Conservation (phyloP, 225 moss, liverwort and hornwort genomes). For the Anthoceros angustus region DNA sequence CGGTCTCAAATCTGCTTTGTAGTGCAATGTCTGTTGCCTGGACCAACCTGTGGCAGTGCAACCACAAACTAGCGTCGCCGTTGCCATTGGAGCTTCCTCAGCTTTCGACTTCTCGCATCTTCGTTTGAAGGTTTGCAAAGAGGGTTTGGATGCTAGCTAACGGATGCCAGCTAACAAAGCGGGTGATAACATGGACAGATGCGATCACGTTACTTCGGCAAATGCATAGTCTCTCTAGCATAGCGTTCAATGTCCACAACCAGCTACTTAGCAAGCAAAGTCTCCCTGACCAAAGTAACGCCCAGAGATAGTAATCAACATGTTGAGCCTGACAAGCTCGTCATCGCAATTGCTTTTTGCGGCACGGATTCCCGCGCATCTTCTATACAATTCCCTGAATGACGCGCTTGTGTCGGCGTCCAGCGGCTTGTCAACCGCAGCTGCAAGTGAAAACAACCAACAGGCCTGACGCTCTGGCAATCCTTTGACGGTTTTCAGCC, state of each 20-base stretch:
- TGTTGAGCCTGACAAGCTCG: neutral
- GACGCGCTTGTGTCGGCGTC: slow-evolving; percentile 88
- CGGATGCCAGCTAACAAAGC: no score
- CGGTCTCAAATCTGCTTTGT: neutral
- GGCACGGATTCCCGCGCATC: slow-evolving; percentile 9
- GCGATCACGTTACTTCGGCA: no score
- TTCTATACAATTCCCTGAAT: slow-evolving; percentile 59
- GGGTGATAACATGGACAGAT: no score
- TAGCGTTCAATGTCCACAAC: no score
- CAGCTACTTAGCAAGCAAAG: no score
- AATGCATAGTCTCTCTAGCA: no score
- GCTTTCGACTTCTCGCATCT: no score
- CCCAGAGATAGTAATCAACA: neutral
- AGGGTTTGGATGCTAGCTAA: no score
- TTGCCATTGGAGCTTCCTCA: neutral
- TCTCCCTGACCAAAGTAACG: slow-evolving; percentile 1
- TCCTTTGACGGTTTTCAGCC: slow-evolving; percentile 60
- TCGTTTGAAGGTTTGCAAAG: no score
- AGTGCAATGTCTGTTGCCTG: neutral
- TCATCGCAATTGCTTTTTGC: neutral
- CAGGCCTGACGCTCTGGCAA: slow-evolving; percentile 51
- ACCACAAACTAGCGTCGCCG: neutral
- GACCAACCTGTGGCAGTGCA: neutral
- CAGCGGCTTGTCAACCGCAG: slow-evolving; percentile 70
- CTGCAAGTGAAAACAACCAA: slow-evolving; percentile 77